Conservation (phyloP, 2,329 filamentous ascomycete genomes). For the Calonectria honghensis region DNA sequence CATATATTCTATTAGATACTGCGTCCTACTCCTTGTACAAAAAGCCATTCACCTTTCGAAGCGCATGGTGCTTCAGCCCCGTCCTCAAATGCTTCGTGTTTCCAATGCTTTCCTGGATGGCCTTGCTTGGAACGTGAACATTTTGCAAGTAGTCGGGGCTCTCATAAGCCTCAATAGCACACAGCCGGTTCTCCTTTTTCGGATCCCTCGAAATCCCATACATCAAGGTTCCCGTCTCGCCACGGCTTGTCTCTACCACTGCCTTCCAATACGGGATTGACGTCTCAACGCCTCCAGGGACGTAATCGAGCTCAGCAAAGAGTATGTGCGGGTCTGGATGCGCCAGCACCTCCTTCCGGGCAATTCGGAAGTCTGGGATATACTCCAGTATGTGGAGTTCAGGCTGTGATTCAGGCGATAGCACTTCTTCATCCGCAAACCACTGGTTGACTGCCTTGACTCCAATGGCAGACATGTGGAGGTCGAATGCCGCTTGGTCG, state of each 20-base stretch:
- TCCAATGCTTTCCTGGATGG: constrained; percentile 50
- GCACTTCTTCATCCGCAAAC: constrained; percentile 43
- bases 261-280: constrained; percentile 55
- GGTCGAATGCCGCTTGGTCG: constrained; percentile 52
- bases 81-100: constrained; percentile 48
- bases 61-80: constrained; percentile 49
- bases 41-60: constrained; percentile 52
- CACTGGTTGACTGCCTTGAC: constrained; percentile 51
- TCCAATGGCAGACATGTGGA: constrained; percentile 49
- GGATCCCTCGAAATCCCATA: constrained; percentile 53
- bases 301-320: constrained; percentile 54
- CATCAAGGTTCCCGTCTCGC: constrained; percentile 50
- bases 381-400: constrained; percentile 49
- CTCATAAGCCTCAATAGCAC: constrained; percentile 54
- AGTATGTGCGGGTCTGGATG: constrained; percentile 52
- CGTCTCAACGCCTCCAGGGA: constrained; percentile 47
- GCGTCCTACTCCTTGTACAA: constrained; percentile 45
- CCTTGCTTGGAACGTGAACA: constrained; percentile 55
- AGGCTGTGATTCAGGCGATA: constrained; percentile 36
- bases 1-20: background rate
- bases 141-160: constrained; percentile 53
- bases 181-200: constrained; percentile 47
- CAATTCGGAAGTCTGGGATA: constrained; percentile 48
- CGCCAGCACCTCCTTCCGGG: constrained; percentile 28
- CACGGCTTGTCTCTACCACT: constrained; percentile 49